Base-by-base conservation (phyloP, 768 basidiomycete genomes). In the Dentipellis fragilis region DNA sequence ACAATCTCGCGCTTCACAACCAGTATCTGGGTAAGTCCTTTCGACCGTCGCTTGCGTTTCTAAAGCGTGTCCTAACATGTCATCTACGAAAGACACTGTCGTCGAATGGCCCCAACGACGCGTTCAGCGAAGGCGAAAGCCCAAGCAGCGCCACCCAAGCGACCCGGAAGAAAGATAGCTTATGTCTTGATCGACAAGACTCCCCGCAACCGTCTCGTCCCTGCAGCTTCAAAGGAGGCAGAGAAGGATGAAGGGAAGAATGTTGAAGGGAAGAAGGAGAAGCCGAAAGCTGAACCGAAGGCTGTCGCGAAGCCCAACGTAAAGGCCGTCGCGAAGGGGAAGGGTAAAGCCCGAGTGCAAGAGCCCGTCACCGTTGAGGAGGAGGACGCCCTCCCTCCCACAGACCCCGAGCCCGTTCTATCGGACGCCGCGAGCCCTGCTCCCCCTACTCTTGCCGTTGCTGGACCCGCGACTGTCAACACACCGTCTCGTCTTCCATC, bases 121-220 rank as follows among this genome's bases (percentile, higher is more conserved):
- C 42, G 40, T n/a, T 51, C 12, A 29, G 29, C 29, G 3, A 29
- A 29, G 29, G 29, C 29, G 29, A 29, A 29, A 29, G 3, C 29
- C 3, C 29, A 3, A 29, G 29, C 21, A 21, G 40, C 50, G 21
- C 39, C 40, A 36, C 56, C 34, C 35, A 4, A 57, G 40, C 46
- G 55, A 51, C 21, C 54, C 51, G 14, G 54, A 59, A 57, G 16
- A 39, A 22, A 9, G 11, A 54, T 6, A 37, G 59, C 60, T 11
- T 61, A 29, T 47, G 40, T 61, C 3, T 54, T 61, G n/a, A 61
- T 61, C 14, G 60, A 61, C 56, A 61, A 61, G 51, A 59, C 60
- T 7, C 47, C 54, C 2, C 55, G 55, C 35, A 61, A 59, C 22
- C 17, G 48, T 4, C 48, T 14, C 17, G 29, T 10, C 14, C n/a